Base-by-base conservation (phyloP, 352 stramenopile genomes). In the Thraustochytrium striatum region DNA sequence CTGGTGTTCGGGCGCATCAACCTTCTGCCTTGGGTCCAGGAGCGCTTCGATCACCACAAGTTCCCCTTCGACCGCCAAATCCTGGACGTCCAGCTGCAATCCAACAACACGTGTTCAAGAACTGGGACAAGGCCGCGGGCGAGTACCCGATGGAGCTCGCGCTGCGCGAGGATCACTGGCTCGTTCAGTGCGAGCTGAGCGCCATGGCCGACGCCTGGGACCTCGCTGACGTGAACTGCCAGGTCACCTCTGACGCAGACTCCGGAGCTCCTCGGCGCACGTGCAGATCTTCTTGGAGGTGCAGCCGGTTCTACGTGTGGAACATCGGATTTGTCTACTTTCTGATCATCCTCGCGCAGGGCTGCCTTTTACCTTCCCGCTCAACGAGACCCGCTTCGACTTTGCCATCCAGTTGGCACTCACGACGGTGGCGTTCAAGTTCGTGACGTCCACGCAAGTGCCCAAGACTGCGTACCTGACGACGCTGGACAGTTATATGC, bases 271-370 rank as follows among this genome's bases (percentile, higher is more conserved):
- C 5, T 70, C 59, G 16, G 59, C 59, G 36, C 59, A 55, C 59
- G 50, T 70, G n/a, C 59, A 55, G 25, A 70, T 70, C 30, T 70
- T 70, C 30, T 30, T 70, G 36, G n/a, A 70, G 59, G 35, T 44
- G 59, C 38, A 53, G 35, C 21, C 35, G 36, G 25, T 70, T 53
- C 59, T 70, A 44, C 28, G 35, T 70, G 1, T 70, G 59, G 59
- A 70, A 70, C 59, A 70, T 70, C n/a, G 59, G 59, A 33, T 70
- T 70, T 47, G 59, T 70, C 5, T 70, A 70, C 30, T 33, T 38
- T 1, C 59, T 70, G 21, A 70, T 70, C 41, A 70, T 70, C 30
- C 35, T 2, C 28, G 59, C 59, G 59, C 59, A 70, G 30, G 59
- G 25, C 9, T 70, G 59, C 30, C 7, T 70, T 5, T 28, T 70